Percentiles rank a stretch among this genome's conserved stretches.
phyloP scores from a whole-genome alignment of 1,284 basidiomycete genomes.

The Leccinum solheimii region DNA sequence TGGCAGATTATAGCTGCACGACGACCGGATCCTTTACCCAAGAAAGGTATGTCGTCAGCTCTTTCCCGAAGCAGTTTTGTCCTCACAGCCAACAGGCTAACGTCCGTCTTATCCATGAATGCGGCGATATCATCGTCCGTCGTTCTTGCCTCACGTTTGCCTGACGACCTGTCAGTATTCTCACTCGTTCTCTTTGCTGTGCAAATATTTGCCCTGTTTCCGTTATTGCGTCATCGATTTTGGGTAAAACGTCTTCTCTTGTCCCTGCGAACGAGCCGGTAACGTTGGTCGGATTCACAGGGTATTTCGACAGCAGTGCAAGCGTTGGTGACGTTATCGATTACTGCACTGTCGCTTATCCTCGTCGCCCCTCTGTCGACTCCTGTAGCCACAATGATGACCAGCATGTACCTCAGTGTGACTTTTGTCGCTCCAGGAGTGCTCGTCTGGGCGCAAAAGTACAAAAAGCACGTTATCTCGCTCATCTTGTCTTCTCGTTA shows the following conservation, averaged over 20 bases:
- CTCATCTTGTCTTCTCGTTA: conserved; percentile 9
- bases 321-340: conserved; percentile 48
- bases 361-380: conserved; percentile 56
- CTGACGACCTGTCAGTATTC: conserved; percentile 86
- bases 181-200: conserved; percentile 87
- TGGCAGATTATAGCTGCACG: conserved; percentile 64
- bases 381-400: conserved; percentile 52
- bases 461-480: conserved; percentile 66
- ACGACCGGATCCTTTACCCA: conserved; percentile 34
- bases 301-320: conserved; percentile 46
- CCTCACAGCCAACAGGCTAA: conserved; percentile 55
- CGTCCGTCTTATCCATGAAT: conserved; percentile 91
- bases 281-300: conserved; percentile 37
- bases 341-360: conserved; percentile 49
- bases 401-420: conserved; percentile 51
- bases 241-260: conserved; percentile 52
- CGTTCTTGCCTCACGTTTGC: conserved; percentile 88
- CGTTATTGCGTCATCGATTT: conserved; percentile 76
- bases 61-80: conserved; percentile 18
- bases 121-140: conserved; percentile 93
- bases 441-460: conserved; percentile 79
- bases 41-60: conserved; percentile 37
- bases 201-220: conserved; percentile 84
- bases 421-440: conserved; percentile 71
- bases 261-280: conserved; percentile 19